Evolutionary conservation across 768 basidiomycete genomes (phyloP), one percentile per base, ranked within the genome.

Genomic region (Mycena rebaudengoi): DNA sequence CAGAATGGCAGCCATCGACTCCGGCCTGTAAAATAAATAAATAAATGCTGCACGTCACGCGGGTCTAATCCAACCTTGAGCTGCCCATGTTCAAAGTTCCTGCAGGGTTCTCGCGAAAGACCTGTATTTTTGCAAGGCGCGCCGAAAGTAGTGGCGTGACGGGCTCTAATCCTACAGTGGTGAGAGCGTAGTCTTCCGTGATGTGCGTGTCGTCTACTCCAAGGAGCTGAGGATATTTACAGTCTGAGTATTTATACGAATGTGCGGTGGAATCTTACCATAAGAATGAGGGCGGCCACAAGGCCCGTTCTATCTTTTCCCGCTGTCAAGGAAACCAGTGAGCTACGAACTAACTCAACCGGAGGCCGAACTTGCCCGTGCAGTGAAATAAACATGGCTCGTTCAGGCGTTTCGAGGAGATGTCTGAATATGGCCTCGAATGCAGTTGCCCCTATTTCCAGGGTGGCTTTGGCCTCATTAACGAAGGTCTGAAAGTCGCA

Each of bases 251-350:
- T 26, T 20, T 20, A 29, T 10, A 10, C 5, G 16, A 39, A 21
- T 20, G 29, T 25, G n/a, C 21, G 20, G 55, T 3, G n/a, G 32
- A n/a, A 35, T n/a, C 59, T 41, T 45, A 80, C 79, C 72, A 76
- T 65, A 40, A 79, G 67, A 16, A 81, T 70, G 7, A 80, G 62
- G 18, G 79, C 79, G 7, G 74, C 71, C 48, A 80, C 72, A 12
- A 81, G 62, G 7, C 79, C 82, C 4, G 81, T 81, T 30, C 82
- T 63, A 66, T 83, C 81, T 63, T 83, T 83, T 2, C 82, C 83
- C 30, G 75, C 79, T 82, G 57, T 44, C 16, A 37, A 7, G 29
- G 40, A 45, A 41, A 4, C 4, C 16, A 43, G 23, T 30, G 23
- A 62, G 25, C 14, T 32, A 39, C n/a, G 21, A 26, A 45, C 57